phyloP scores from a whole-genome alignment of 2,329 filamentous ascomycete species.

The Trichoderma hamatum region DNA sequence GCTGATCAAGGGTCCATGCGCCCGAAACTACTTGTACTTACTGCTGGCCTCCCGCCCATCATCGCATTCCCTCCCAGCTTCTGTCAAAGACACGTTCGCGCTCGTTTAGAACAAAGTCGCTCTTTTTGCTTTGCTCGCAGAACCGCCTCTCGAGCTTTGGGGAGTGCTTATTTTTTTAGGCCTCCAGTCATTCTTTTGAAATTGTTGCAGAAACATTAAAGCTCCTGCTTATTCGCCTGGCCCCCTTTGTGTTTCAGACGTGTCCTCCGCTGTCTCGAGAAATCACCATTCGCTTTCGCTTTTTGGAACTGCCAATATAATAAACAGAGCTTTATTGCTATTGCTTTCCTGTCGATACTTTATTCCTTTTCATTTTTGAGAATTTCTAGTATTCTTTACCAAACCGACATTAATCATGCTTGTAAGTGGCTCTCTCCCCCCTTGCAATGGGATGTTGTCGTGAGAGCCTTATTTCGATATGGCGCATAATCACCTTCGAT shows the following conservation, averaged over 20 bases:
- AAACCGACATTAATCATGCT: slow-evolving; percentile 23
- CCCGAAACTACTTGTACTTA: slow-evolving; percentile 12
- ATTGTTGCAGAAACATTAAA: slow-evolving; percentile 1
- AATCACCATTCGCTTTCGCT: slow-evolving; percentile 15
- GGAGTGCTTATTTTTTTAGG: slow-evolving; percentile 12
- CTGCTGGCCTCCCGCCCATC: not conserved
- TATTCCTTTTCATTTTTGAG: not conserved
- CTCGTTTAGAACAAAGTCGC: slow-evolving; percentile 18
- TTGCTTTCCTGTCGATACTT: not conserved
- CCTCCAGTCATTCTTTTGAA: slow-evolving; percentile 27
- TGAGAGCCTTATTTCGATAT: not conserved
- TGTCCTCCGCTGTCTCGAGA: not conserved
- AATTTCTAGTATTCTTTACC: slow-evolving; percentile 18
- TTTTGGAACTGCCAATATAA: not conserved
- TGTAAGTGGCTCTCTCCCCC: slow-evolving; percentile 18
- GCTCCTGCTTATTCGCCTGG: slow-evolving; percentile 5
- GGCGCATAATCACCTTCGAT: not conserved
- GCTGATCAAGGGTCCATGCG: not conserved
- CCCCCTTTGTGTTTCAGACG: not conserved
- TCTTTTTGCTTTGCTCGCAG: slow-evolving; percentile 8
- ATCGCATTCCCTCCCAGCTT: not conserved
- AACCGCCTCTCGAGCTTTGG: slow-evolving; percentile 3
- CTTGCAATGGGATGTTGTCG: not conserved
- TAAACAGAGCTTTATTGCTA: not conserved
- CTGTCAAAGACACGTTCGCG: slow-evolving; percentile 4